Conservation (phyloP, 768 basidiomycete species). For the Hemileccinum impolitum region DNA sequence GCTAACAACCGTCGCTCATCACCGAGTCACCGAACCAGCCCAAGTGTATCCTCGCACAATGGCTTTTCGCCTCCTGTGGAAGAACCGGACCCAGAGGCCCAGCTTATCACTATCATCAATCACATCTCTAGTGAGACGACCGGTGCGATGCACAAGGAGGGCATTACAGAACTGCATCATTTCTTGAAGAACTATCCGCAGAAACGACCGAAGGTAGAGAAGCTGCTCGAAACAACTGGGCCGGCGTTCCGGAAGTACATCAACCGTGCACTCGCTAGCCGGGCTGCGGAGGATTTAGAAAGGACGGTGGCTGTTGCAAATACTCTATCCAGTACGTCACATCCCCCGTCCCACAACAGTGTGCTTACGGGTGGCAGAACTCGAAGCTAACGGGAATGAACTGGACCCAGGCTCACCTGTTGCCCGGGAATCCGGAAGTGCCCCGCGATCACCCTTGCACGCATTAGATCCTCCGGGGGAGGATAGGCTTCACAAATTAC, state of each 20-base stretch:
- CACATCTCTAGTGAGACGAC: slow-evolving; percentile 89
- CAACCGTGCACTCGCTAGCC: slow-evolving; percentile 78
- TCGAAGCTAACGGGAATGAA: slow-evolving; percentile 55
- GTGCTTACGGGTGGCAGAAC: slow-evolving; percentile 39
- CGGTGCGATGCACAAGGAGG: slow-evolving; percentile 87
- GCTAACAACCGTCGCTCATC: slow-evolving; percentile 51
- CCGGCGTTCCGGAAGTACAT: slow-evolving; percentile 91
- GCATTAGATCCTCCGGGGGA: slow-evolving; percentile 41
- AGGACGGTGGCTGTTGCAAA: slow-evolving; percentile 78
- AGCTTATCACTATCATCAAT: slow-evolving; percentile 76
- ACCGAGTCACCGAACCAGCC: slow-evolving; percentile 65
- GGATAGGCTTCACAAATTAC: slow-evolving; percentile 69
- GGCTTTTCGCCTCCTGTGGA: slow-evolving; percentile 53
- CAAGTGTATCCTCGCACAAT: slow-evolving; percentile 61
- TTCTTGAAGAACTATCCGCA: slow-evolving; percentile 90
- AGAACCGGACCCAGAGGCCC: slow-evolving; percentile 86
- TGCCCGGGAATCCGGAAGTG: slow-evolving; percentile 25
- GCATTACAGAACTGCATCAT: slow-evolving; percentile 90
- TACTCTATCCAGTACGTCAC: slow-evolving; percentile 68
- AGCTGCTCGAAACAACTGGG: slow-evolving; percentile 84
- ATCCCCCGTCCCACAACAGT: background rate
- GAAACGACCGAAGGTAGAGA: slow-evolving; percentile 78
- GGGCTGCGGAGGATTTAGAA: slow-evolving; percentile 85
- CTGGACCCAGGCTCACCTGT: slow-evolving; percentile 34
- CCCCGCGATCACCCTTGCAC: slow-evolving; percentile 35